A percentile compares a stretch with the other conserved stretches of the same genome.
Conservation (phyloP, 148 eudicot genomes). For the Pharnaceum exiguum region DNA sequence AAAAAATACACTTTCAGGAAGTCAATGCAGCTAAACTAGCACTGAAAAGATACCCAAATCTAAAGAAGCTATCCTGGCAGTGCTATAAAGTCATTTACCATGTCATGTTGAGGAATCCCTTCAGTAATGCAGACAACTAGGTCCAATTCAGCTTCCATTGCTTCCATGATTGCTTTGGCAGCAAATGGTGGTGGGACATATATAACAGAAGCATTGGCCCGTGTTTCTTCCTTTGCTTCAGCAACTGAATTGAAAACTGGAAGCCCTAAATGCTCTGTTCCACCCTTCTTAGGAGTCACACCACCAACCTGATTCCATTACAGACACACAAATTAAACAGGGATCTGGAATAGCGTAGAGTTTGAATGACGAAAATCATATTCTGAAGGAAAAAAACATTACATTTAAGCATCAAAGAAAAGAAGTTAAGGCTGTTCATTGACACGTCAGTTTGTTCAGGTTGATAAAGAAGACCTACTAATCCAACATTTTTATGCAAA, state of each 20-base stretch:
- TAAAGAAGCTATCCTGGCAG: background rate
- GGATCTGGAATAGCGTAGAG: background rate
- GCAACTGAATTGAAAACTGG: conserved; percentile 90
- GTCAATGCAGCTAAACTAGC: background rate
- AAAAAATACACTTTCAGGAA: background rate
- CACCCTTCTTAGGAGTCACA: conserved; percentile 95
- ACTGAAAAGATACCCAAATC: no score
- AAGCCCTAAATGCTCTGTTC: conserved; percentile 93
- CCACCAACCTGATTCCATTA: conserved; percentile 74
- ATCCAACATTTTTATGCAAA: no score
- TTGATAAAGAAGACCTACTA: no score
- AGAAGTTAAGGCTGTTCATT: background rate
- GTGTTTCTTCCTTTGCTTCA: conserved; percentile 94
- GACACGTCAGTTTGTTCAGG: no score
- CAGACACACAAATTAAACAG: background rate
- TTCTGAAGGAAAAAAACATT: no score
- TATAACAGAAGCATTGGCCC: conserved; percentile 93
- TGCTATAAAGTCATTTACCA: conserved; percentile 41
- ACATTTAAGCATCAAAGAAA: background rate
- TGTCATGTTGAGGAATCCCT: conserved; percentile 99
- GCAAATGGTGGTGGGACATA: conserved; percentile 99
- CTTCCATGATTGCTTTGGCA: conserved; percentile 94
- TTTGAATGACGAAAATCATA: no score
- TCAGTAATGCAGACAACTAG: conserved; percentile 94
- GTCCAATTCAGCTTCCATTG: conserved; percentile 89